A percentile compares a stretch with the other conserved stretches of the same genome.
Evolutionary conservation across 2,329 filamentous ascomycete species (phyloP).

Genomic region (Geoglossum cookeanum): DNA sequence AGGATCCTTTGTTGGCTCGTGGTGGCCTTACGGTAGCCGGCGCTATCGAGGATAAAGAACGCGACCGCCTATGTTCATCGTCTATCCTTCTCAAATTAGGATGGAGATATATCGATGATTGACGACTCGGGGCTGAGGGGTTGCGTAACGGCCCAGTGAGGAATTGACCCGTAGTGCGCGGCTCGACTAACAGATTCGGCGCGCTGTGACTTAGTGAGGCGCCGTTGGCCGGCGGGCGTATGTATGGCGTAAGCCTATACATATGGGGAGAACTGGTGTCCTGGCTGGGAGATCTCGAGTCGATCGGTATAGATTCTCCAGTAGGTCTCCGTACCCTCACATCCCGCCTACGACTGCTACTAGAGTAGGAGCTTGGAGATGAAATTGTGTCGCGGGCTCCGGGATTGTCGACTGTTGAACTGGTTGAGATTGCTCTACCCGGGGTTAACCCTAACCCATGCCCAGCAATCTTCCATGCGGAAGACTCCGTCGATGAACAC

Average conservation of each 20-base stretch:
- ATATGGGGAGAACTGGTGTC: neutral
- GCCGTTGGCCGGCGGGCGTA: neutral
- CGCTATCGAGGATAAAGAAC: neutral
- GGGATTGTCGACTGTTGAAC: neutral
- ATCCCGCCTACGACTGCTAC: too few relatives aligned
- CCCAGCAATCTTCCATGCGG: neutral
- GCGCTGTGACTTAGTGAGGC: neutral
- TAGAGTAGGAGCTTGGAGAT: neutral
- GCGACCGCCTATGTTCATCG: neutral
- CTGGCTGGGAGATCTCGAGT: neutral
- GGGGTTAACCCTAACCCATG: neutral
- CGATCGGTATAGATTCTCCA: neutral
- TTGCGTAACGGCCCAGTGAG: neutral
- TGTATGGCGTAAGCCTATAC: neutral
- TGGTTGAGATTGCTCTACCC: neutral
- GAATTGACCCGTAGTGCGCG: neutral
- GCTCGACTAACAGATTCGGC: neutral
- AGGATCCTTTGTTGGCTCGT: neutral
- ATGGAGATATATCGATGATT: neutral
- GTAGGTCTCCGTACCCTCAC: too few relatives aligned
- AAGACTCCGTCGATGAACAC: neutral
- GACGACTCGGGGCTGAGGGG: neutral
- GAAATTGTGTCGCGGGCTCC: neutral
- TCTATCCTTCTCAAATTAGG: neutral
- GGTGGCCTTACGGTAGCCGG: neutral